Conservation (phyloP, 1,284 basidiomycete genomes). For the Cerrena zonata region DNA sequence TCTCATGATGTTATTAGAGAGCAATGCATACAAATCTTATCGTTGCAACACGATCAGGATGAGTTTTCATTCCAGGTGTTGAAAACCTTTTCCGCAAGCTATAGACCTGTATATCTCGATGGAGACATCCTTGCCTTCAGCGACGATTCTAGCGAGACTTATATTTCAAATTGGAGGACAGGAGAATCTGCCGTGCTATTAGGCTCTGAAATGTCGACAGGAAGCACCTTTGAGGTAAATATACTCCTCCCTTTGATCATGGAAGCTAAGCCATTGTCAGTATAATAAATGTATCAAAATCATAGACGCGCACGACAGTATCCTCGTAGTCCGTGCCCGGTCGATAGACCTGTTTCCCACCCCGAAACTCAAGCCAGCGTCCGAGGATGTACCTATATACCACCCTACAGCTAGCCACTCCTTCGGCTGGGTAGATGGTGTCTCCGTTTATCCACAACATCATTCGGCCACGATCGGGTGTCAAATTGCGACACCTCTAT, state of each 20-base stretch:
- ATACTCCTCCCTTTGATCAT: slow-evolving; percentile 28
- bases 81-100: slow-evolving; percentile 30
- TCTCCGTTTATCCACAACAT: slow-evolving; percentile 25
- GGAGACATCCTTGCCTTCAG: slow-evolving; percentile 49
- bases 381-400: slow-evolving; percentile 19
- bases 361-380: slow-evolving; percentile 28
- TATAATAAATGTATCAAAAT: slow-evolving; percentile 48
- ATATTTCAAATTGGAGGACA: slow-evolving; percentile 48
- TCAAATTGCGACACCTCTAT: slow-evolving; percentile 26
- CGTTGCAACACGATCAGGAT: slow-evolving; percentile 4
- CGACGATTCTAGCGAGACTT: slow-evolving; percentile 44
- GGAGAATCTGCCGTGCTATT: slow-evolving; percentile 41
- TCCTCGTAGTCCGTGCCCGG: slow-evolving; percentile 52
- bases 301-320: slow-evolving; percentile 38
- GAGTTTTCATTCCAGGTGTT: slow-evolving; percentile 8
- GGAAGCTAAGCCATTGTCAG: slow-evolving; percentile 37
- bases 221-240: slow-evolving; percentile 34
- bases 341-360: slow-evolving; percentile 51
- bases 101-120: slow-evolving; percentile 40
- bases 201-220: slow-evolving; percentile 28
- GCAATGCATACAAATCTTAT: slow-evolving; percentile 21
- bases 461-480: neutral
- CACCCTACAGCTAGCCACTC: slow-evolving; percentile 39
- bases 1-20: slow-evolving; percentile 10
- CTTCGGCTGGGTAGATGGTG: slow-evolving; percentile 62